Conservation (phyloP, 2,329 filamentous ascomycete genomes). For the Cercospora zeina region DNA sequence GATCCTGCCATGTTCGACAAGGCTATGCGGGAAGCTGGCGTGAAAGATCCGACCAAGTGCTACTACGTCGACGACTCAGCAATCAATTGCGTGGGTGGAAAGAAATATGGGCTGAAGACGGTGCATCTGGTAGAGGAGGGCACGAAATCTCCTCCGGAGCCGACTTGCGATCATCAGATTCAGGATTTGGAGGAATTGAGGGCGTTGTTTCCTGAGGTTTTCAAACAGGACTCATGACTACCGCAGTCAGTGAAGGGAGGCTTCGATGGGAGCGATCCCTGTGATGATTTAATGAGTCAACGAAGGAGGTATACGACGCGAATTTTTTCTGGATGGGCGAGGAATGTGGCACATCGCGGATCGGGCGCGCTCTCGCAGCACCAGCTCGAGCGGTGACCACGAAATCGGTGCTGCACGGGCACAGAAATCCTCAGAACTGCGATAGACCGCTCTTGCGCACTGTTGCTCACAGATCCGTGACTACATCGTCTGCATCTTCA, state of each 20-base stretch:
- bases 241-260: not conserved
- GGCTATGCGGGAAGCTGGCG: slow-evolving; percentile 81
- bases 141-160: slow-evolving; percentile 62
- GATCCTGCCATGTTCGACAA: slow-evolving; percentile 79
- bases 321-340: not conserved
- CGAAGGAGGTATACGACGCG: slow-evolving; percentile 1
- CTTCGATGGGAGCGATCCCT: not conserved
- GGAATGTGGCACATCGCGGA: not conserved
- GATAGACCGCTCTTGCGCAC: not conserved
- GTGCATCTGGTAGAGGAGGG: slow-evolving; percentile 82
- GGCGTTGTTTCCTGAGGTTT: slow-evolving; percentile 76
- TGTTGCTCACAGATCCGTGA: not conserved
- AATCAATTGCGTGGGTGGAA: slow-evolving; percentile 74
- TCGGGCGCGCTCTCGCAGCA: not conserved
- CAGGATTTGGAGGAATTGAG: slow-evolving; percentile 73
- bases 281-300: slow-evolving; percentile 1
- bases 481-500: not conserved
- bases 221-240: slow-evolving; percentile 56
- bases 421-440: not conserved
- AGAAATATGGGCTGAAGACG: slow-evolving; percentile 80
- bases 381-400: not conserved
- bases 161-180: slow-evolving; percentile 69
- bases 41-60: slow-evolving; percentile 67
- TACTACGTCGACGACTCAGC: slow-evolving; percentile 95
- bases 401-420: not conserved